Percentiles rank a stretch among this genome's conserved stretches.
Conservation (phyloP, 495 filamentous ascomycete genomes). For the Aspergillus diversus region DNA sequence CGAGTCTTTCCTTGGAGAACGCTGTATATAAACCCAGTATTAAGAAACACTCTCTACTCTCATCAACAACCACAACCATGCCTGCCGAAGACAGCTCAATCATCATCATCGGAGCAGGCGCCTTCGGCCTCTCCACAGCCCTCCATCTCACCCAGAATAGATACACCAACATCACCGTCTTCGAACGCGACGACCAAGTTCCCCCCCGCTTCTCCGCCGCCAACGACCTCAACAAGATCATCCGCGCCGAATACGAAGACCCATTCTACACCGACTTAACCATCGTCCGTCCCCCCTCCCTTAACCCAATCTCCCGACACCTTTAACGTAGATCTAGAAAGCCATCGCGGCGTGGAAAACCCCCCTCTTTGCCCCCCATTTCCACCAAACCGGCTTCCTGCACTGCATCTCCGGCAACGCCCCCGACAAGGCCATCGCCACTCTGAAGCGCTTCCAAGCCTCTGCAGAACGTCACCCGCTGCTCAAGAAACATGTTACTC, state of each 20-base stretch:
- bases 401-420: slow-evolving; percentile 52
- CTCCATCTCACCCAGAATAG: slow-evolving; percentile 49
- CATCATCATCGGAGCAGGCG: slow-evolving; percentile 50
- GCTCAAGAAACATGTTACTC: slow-evolving; percentile 39
- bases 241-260: slow-evolving; percentile 60
- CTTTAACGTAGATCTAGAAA: slow-evolving; percentile 33
- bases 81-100: slow-evolving; percentile 28
- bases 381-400: slow-evolving; percentile 58
- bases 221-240: slow-evolving; percentile 59
- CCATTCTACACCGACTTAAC: slow-evolving; percentile 55
- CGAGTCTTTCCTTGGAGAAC: neutral
- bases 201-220: slow-evolving; percentile 49
- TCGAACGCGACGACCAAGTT: slow-evolving; percentile 46
- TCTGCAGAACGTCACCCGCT: slow-evolving; percentile 42
- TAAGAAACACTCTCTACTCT: too few species aligned
- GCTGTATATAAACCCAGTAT: too few species aligned
- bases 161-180: slow-evolving; percentile 47
- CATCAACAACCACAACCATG: slow-evolving; percentile 1
- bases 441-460: slow-evolving; percentile 47
- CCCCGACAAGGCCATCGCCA: slow-evolving; percentile 49
- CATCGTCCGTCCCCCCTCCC: slow-evolving; percentile 31
- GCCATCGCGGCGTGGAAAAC: slow-evolving; percentile 56
- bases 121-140: slow-evolving; percentile 55
- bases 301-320: slow-evolving; percentile 24
- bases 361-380: slow-evolving; percentile 55